Evolutionary conservation across 371 early-diverging fungal genomes (phyloP).

Genomic region (Mortierella sp.): DNA sequence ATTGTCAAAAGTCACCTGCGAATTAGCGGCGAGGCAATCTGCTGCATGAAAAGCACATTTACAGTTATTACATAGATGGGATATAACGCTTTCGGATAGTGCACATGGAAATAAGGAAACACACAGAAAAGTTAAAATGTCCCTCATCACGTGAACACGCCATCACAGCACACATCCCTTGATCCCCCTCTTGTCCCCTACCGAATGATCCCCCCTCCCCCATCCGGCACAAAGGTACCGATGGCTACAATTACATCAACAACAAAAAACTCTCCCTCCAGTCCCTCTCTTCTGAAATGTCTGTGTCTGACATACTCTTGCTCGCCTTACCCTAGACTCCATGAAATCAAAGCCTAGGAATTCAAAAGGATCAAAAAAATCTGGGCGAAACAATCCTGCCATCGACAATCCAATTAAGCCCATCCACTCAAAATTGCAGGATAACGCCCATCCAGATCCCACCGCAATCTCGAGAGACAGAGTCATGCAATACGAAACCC

Average conservation of each 20-base stretch:
- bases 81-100: too few relatives aligned
- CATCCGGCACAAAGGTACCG: conserved; percentile 3
- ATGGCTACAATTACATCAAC: background rate
- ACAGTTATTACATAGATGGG: too few relatives aligned
- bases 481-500: background rate
- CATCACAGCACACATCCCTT: too few relatives aligned
- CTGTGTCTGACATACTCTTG: background rate
- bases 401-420: background rate
- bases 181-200: background rate
- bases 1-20: background rate
- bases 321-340: conserved; percentile 2
- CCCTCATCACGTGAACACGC: background rate
- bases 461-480: background rate
- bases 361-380: conserved; percentile 22
- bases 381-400: conserved; percentile 8
- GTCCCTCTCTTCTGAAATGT: background rate
- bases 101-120: too few relatives aligned
- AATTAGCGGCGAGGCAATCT: too few relatives aligned
- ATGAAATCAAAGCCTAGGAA: conserved; percentile 47
- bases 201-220: conserved; percentile 1
- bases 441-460: background rate
- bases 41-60: too few relatives aligned
- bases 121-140: background rate
- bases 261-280: background rate
- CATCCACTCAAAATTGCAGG: background rate